These are phyloP conservation scores for Stephanodiscus triporus DNA, from an alignment of 108 stramenopile species.

Conservation along the genomic window DNA sequence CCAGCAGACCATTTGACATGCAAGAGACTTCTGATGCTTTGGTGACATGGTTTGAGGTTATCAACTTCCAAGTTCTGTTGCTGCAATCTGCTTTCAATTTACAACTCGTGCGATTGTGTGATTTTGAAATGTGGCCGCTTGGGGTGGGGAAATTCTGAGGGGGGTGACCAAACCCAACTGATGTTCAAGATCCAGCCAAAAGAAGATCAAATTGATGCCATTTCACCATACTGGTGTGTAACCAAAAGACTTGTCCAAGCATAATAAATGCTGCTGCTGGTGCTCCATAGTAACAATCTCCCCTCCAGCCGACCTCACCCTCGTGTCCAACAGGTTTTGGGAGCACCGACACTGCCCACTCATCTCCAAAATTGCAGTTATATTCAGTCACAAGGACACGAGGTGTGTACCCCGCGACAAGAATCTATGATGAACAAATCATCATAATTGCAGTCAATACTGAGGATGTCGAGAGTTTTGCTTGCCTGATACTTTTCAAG, in stretches of 20 bases:
- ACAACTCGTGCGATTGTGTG: no score
- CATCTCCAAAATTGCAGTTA: constrained; percentile 21
- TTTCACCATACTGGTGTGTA: constrained; percentile 8
- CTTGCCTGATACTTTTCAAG: constrained; percentile 17
- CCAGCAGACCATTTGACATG: neutral
- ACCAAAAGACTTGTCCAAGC: constrained; percentile 10
- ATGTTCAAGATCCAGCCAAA: neutral
- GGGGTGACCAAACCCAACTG: neutral
- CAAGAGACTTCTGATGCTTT: neutral
- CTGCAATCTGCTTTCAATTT: neutral
- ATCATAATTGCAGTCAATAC: constrained; percentile 19
- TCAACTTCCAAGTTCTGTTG: neutral
- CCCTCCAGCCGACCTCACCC: no score
- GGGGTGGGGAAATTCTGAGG: neutral
- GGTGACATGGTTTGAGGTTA: neutral
- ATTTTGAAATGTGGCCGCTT: no score
- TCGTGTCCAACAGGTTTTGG: no score
- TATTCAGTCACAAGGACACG: constrained; percentile 18
- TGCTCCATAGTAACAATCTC: constrained; percentile 8
- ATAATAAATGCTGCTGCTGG: constrained; percentile 2
- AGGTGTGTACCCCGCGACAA: constrained; percentile 22
- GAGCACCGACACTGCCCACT: neutral
- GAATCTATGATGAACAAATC: constrained; percentile 22
- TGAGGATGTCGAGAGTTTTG: constrained; percentile 4
- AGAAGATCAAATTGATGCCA: neutral